Evolutionary conservation across 2,329 filamentous ascomycete species (phyloP).

Genomic region (Diaporthe vaccinii): DNA sequence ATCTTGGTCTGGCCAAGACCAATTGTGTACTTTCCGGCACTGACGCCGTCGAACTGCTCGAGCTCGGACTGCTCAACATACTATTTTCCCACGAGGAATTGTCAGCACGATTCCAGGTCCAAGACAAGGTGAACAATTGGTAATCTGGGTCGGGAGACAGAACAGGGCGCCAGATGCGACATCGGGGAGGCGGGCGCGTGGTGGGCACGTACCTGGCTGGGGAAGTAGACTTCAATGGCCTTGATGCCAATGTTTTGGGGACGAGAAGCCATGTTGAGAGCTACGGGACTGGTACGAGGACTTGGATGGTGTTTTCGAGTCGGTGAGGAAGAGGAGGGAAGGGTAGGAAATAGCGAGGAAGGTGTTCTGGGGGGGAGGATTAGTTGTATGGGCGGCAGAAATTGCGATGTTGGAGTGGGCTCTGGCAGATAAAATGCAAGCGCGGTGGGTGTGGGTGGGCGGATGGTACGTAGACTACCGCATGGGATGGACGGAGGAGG

Average conservation of each 20-base stretch:
- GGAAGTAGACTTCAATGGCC: slow-evolving; percentile 92
- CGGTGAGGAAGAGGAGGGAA: slow-evolving; percentile 16
- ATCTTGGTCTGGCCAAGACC: slow-evolving; percentile 92
- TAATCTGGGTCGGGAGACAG: neutral
- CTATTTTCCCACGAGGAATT: slow-evolving; percentile 57
- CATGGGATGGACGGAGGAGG: slow-evolving; percentile 3
- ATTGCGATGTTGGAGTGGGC: slow-evolving; percentile 35
- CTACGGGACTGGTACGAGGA: slow-evolving; percentile 26
- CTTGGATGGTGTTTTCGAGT: neutral
- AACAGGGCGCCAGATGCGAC: neutral
- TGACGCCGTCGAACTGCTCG: slow-evolving; percentile 88
- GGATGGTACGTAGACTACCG: slow-evolving; percentile 13
- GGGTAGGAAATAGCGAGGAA: slow-evolving; percentile 12
- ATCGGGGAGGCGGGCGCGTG: neutral
- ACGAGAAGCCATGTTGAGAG: slow-evolving; percentile 75
- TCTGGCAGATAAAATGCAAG: slow-evolving; percentile 34
- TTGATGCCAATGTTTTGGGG: slow-evolving; percentile 93
- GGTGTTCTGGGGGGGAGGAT: slow-evolving; percentile 12
- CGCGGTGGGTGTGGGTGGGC: slow-evolving; percentile 29
- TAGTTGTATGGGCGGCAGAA: slow-evolving; percentile 31
- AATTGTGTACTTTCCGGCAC: slow-evolving; percentile 89
- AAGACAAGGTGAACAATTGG: neutral
- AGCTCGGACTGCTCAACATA: slow-evolving; percentile 88
- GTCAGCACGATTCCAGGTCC: slow-evolving; percentile 15
- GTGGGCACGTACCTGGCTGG: slow-evolving; percentile 77